phyloP scores from a whole-genome alignment of 2,329 filamentous ascomycete genomes.

The Tricladium varicosporioides region DNA sequence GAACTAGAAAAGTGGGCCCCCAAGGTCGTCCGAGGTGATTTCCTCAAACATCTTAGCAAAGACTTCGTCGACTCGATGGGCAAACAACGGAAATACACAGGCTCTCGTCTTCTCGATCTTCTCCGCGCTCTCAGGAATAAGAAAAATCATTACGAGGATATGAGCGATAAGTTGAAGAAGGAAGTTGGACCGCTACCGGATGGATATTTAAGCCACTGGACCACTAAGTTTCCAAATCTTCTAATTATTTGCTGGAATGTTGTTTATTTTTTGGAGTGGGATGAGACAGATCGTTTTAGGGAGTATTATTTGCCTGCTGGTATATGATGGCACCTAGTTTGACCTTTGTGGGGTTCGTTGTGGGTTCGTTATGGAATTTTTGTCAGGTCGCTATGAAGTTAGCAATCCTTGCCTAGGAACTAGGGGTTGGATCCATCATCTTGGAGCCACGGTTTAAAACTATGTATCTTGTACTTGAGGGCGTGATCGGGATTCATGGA shows the following conservation, averaged over 20 bases:
- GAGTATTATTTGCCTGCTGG: constrained; percentile 62
- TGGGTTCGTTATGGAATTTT: no score
- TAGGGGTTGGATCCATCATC: no score
- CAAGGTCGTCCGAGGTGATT: constrained; percentile 65
- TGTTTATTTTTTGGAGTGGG: constrained; percentile 53
- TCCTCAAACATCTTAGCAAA: constrained; percentile 71
- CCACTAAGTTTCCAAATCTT: constrained; percentile 61
- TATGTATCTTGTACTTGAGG: no score
- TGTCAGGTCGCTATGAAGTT: no score
- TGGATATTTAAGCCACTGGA: constrained; percentile 69
- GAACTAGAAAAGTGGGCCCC: constrained; percentile 55
- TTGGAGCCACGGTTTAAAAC: no score
- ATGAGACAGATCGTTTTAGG: constrained; percentile 56
- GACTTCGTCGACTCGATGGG: constrained; percentile 87
- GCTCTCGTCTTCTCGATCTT: constrained; percentile 77
- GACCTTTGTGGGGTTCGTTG: no score
- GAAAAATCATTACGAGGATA: constrained; percentile 96
- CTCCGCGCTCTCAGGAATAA: constrained; percentile 90
- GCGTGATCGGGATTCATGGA: no score
- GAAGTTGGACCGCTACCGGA: constrained; percentile 62
- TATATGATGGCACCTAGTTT: neutral
- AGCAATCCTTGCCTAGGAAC: no score
- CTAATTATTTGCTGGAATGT: constrained; percentile 65
- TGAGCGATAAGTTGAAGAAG: constrained; percentile 75
- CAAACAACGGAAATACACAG: constrained; percentile 94